Evolutionary conservation across 2,329 filamentous ascomycete genomes (phyloP), one percentile per base, ranked within the genome.

Genomic region (Talaromyces albobiverticillius): DNA sequence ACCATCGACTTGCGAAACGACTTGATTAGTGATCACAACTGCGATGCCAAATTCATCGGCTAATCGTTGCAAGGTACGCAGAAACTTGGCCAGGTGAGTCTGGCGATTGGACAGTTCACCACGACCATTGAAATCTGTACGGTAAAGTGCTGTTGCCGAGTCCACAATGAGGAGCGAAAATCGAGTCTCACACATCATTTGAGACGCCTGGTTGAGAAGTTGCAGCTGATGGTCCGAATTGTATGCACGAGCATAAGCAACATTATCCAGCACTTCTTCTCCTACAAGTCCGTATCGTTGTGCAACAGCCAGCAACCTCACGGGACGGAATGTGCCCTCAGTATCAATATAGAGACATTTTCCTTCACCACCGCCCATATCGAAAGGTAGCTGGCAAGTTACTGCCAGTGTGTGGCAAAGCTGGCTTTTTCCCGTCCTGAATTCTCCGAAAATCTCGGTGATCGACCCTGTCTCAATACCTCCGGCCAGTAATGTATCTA

Each of bases 281-380:
- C 94, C 94, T 3, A 91, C 95, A 2, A 99, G 81, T 0, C 95
- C 95, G 66, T 93, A 99, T 52, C 94, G 85, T 65, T 96, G 94
- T 42, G 94, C 95, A 4, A 97, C 94, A 8, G 92, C 88, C 3
- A 99, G 81, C 14, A 96, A 79, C 51, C 94, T 87, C 2, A 97
- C 91, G 0, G 94, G 95, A 60, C 92, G 85, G 69, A 99, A 99
- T 1, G 94, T 99, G 57, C 94, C 95, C 71, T 99, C 94, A 0
- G 94, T 99, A 65, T 99, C 94, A 61, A 99, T 99, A 67, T 99
- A 99, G 47, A 99, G 80, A 67, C 95, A 99, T 70, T 99, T 99
- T 45, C 94, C 94, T 74, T 99, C 94, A 26, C 95, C 94, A 53
- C 94, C 94, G 51, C 94, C 95, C 93, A 97, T 97, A 68, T 99